These are phyloP conservation scores for Diplotaxis tenuifolia DNA, from an alignment of 345 rosid species.

Conservation along the genomic window DNA sequence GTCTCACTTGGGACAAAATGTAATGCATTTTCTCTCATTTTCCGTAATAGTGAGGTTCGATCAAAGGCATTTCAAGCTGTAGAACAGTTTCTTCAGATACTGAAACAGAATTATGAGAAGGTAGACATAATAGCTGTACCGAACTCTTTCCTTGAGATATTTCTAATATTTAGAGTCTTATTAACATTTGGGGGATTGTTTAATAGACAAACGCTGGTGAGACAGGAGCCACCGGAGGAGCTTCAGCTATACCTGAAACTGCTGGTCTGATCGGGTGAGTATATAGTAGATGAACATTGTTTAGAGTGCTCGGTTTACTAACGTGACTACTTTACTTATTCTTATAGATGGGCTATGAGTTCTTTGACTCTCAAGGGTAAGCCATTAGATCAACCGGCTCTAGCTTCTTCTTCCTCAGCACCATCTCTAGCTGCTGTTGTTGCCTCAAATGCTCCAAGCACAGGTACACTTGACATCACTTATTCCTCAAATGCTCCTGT, in stretches of 20 bases:
- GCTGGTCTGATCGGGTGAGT: slow-evolving; percentile 90
- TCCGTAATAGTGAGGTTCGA: slow-evolving; percentile 77
- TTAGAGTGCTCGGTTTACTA: neutral
- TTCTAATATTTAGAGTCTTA: neutral
- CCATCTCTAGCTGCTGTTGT: slow-evolving; percentile 48
- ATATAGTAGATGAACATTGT: neutral
- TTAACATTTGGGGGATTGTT: neutral
- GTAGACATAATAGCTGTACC: slow-evolving; percentile 35
- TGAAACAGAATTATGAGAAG: slow-evolving; percentile 80
- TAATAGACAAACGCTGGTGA: slow-evolving; percentile 64
- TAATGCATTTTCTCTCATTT: slow-evolving; percentile 25
- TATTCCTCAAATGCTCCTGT: no score
- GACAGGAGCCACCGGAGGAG: slow-evolving; percentile 49
- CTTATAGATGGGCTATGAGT: slow-evolving; percentile 96
- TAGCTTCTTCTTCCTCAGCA: slow-evolving; percentile 57
- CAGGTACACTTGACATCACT: slow-evolving; percentile 48
- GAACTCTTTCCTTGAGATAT: neutral
- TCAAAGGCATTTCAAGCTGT: slow-evolving; percentile 92
- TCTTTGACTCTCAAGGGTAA: slow-evolving; percentile 93
- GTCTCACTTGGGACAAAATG: neutral
- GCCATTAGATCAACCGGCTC: slow-evolving; percentile 74
- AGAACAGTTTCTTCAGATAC: slow-evolving; percentile 85
- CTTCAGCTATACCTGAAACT: slow-evolving; percentile 78
- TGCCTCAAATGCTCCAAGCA: slow-evolving; percentile 57
- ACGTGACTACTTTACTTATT: neutral